phyloP scores from a whole-genome alignment of 1,284 basidiomycete genomes.

The Retiboletus fuscus region DNA sequence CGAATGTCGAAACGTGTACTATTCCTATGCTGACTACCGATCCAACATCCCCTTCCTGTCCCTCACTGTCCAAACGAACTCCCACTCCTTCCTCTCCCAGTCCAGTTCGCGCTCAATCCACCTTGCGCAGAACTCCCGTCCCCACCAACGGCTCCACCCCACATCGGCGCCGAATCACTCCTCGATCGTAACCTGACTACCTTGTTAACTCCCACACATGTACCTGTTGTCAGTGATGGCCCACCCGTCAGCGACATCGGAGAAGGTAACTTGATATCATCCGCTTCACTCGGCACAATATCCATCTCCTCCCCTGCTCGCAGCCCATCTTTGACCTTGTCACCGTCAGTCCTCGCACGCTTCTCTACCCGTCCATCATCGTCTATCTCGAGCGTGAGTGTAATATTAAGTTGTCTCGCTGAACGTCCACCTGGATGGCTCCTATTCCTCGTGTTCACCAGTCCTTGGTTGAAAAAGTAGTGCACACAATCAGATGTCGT shows the following conservation, averaged over 20 bases:
- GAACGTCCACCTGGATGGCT: slow-evolving; percentile 26
- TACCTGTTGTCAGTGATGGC: slow-evolving; percentile 19
- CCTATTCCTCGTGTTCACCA: slow-evolving; percentile 26
- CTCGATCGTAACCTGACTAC: slow-evolving; percentile 49
- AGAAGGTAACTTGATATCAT: slow-evolving; percentile 41
- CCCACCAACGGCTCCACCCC: slow-evolving; percentile 47
- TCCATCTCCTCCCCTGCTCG: slow-evolving; percentile 52
- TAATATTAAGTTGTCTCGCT: slow-evolving; percentile 44
- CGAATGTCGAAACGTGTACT: slow-evolving; percentile 36
- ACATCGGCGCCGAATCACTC: slow-evolving; percentile 66
- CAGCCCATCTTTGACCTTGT: slow-evolving; percentile 29
- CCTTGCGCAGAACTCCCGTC: slow-evolving; percentile 34
- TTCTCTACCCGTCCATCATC: slow-evolving; percentile 53
- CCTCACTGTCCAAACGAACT: slow-evolving; percentile 46
- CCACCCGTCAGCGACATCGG: slow-evolving; percentile 39
- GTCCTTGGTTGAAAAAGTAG: slow-evolving; percentile 20
- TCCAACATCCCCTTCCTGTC: background rate
- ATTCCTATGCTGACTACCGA: background rate
- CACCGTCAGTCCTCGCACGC: slow-evolving; percentile 56
- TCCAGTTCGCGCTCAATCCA: slow-evolving; percentile 45
- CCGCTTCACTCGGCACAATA: slow-evolving; percentile 32
- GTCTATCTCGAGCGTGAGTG: slow-evolving; percentile 42
- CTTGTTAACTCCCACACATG: slow-evolving; percentile 18
- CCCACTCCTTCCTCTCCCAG: slow-evolving; percentile 57
- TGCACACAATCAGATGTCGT: slow-evolving; percentile 71